Percentiles rank a stretch among this genome's conserved stretches.
These are phyloP conservation scores for Dorcoceras hygrometricum DNA, from an alignment of 257 asterid species.

Conservation along the genomic window DNA sequence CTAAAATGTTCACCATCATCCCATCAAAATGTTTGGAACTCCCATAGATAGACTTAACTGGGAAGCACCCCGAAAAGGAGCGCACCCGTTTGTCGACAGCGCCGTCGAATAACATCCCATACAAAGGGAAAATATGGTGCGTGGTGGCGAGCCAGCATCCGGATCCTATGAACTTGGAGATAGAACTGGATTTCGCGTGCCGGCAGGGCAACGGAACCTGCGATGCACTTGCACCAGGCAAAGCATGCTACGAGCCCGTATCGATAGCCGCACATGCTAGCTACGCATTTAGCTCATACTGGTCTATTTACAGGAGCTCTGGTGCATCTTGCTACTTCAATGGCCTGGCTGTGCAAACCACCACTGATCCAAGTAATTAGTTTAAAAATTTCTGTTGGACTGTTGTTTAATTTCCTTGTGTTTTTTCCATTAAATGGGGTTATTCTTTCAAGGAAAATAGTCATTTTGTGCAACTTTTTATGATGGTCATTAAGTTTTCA, in stretches of 20 bases:
- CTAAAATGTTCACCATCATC: not conserved
- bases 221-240: conserved; percentile 56
- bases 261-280: conserved; percentile 54
- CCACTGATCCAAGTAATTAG: conserved; percentile 43
- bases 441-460: no score
- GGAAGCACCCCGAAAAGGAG: conserved; percentile 25
- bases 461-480: no score
- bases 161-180: conserved; percentile 28
- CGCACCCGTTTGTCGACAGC: conserved; percentile 25
- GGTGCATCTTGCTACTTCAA: conserved; percentile 49
- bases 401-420: no score
- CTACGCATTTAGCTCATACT: conserved; percentile 78
- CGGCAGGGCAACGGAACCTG: conserved; percentile 49
- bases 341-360: conserved; percentile 52
- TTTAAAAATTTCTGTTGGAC: not conserved
- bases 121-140: conserved; percentile 67
- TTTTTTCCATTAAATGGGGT: no score
- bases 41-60: conserved; percentile 49
- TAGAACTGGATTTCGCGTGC: conserved; percentile 48
- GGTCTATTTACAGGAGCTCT: conserved; percentile 47
- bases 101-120: conserved; percentile 48
- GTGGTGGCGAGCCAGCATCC: conserved; percentile 35
- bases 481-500: no score
- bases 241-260: conserved; percentile 58
- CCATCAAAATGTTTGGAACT: not conserved